These are phyloP conservation scores for Diaporthe australafricana DNA, from an alignment of 2,329 filamentous ascomycete species.

Conservation along the genomic window DNA sequence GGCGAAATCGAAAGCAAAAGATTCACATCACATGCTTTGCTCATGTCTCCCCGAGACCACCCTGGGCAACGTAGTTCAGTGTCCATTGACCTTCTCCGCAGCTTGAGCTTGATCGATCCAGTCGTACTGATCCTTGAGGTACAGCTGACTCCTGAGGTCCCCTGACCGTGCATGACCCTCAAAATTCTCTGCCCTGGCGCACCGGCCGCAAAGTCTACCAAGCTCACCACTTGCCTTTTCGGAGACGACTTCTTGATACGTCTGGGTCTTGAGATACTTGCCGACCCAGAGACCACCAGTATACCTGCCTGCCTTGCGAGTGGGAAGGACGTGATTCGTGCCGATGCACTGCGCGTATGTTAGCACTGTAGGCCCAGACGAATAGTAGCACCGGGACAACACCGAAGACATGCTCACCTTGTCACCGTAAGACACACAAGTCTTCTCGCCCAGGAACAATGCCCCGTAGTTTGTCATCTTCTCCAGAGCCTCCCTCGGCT, in stretches of 20 bases:
- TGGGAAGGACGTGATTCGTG: constrained; percentile 66
- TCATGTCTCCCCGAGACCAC: too few species aligned
- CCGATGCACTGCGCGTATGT: constrained; percentile 58
- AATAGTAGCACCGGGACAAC: neutral
- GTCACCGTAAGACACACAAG: constrained; percentile 65
- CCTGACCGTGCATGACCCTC: constrained; percentile 65
- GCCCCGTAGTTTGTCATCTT: constrained; percentile 65
- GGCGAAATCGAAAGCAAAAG: too few species aligned
- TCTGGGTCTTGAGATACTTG: constrained; percentile 64
- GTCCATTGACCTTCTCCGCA: neutral
- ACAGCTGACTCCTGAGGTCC: constrained; percentile 57
- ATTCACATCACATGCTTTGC: neutral
- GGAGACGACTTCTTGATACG: constrained; percentile 62
- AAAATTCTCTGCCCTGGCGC: constrained; percentile 62
- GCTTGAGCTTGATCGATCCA: constrained; percentile 46
- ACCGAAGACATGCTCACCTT: constrained; percentile 51
- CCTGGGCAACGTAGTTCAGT: neutral
- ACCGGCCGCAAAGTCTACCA: constrained; percentile 59
- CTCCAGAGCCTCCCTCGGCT: constrained; percentile 58
- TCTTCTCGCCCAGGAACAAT: constrained; percentile 62
- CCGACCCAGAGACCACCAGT: constrained; percentile 67
- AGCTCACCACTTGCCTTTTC: constrained; percentile 58
- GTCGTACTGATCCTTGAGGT: constrained; percentile 53
- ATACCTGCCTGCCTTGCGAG: constrained; percentile 58
- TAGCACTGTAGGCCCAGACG: neutral